Percentiles rank a stretch among this genome's conserved stretches.
These are phyloP conservation scores for Psidium guajava DNA, from an alignment of 345 rosid genomes.

Conservation along the genomic window DNA sequence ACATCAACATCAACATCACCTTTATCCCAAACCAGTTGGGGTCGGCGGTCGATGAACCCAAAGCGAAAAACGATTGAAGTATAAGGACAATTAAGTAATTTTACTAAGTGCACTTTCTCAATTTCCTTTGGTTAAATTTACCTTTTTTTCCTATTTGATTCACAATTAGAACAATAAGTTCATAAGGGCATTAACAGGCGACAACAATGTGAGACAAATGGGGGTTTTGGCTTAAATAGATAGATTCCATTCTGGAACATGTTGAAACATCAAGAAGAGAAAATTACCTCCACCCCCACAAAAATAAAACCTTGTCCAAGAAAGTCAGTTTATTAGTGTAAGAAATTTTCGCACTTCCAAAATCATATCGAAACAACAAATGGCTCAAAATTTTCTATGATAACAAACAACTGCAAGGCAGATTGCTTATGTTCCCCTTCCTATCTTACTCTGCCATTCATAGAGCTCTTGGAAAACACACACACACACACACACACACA, in stretches of 20 bases:
- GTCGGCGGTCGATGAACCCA: too few species aligned
- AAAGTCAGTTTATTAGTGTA: not conserved
- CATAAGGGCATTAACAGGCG: not conserved
- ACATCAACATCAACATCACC: too few species aligned
- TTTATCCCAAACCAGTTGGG: too few species aligned
- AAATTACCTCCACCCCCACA: not conserved
- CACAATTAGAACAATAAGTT: not conserved
- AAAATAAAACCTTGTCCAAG: not conserved
- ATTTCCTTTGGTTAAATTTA: not conserved
- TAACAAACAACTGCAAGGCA: not conserved
- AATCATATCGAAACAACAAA: not conserved
- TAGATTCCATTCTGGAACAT: not conserved
- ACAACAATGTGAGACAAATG: not conserved
- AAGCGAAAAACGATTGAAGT: too few species aligned
- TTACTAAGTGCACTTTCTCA: not conserved
- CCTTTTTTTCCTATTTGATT: not conserved
- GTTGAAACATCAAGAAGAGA: not conserved
- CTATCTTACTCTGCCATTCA: not conserved
- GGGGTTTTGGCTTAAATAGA: not conserved
- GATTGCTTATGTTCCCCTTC: not conserved
- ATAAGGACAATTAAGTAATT: not conserved
- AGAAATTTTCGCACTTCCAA: not conserved
- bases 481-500: too few species aligned
- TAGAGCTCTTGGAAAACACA: not conserved
- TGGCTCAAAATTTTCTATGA: not conserved